Evolutionary conservation across 2,329 filamentous ascomycete genomes (phyloP).

Genomic region (Neurospora sp.): DNA sequence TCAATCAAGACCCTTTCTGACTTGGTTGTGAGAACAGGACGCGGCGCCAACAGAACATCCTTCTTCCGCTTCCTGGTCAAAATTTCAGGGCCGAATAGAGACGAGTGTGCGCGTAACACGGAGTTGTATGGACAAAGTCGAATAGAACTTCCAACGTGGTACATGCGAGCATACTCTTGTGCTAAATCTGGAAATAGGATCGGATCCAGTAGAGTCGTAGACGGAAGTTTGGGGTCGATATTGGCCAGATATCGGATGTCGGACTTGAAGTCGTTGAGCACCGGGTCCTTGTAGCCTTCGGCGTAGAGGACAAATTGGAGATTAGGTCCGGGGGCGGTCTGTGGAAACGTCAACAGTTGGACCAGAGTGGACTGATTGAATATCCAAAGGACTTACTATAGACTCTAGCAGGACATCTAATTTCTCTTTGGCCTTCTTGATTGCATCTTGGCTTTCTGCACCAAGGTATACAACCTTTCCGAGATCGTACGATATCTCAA

Average conservation of each 20-base stretch:
- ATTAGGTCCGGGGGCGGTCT: conserved; percentile 5
- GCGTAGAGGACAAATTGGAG: conserved; percentile 16
- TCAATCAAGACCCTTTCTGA: neutral
- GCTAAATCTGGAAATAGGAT: conserved; percentile 6
- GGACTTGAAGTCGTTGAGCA: conserved; percentile 6
- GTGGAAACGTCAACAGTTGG: neutral
- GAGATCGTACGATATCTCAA: conserved; percentile 4
- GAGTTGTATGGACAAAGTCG: conserved; percentile 18
- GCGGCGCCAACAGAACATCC: neutral
- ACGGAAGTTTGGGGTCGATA: conserved; percentile 19
- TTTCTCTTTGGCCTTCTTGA: conserved; percentile 13
- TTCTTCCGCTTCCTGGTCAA: neutral
- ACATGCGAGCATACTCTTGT: conserved; percentile 12
- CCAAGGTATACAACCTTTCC: conserved; percentile 10
- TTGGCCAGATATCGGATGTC: conserved; percentile 21
- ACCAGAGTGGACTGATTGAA: neutral
- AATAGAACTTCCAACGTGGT: conserved; percentile 16
- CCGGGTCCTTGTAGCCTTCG: conserved; percentile 13
- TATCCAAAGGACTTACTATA: conserved; percentile 2
- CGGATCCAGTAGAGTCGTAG: conserved; percentile 21
- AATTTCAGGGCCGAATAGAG: neutral
- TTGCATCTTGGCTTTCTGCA: conserved; percentile 2
- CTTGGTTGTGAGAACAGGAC: neutral
- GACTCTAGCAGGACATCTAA: conserved; percentile 11
- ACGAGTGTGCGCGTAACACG: neutral